Evolutionary conservation across 2,329 filamentous ascomycete species (phyloP).

Genomic region (Pseudogymnoascus sp.): DNA sequence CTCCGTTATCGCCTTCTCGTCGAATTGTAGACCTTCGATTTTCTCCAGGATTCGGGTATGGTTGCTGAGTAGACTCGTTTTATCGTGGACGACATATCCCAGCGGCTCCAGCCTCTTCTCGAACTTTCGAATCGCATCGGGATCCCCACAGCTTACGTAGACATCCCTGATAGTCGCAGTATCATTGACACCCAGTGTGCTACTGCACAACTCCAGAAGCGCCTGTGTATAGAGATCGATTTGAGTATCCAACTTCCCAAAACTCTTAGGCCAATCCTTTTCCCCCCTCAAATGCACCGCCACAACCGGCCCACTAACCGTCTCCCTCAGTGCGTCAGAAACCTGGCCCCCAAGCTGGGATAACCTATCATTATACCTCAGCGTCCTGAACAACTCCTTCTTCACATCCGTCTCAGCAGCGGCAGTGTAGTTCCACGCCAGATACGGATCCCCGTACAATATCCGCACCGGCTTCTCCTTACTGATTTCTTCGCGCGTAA

Average conservation of each 20-base stretch:
- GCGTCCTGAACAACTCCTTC: constrained; percentile 18
- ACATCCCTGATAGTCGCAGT: not conserved
- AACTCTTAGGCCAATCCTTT: constrained; percentile 16
- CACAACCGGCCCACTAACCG: constrained; percentile 6
- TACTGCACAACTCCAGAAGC: constrained; percentile 12
- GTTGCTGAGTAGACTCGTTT: constrained; percentile 14
- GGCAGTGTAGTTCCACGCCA: constrained; percentile 18
- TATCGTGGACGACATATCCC: constrained; percentile 18
- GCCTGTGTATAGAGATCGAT: constrained; percentile 16
- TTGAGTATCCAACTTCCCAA: constrained; percentile 16
- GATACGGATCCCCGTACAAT: constrained; percentile 17
- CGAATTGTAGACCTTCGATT: constrained; percentile 16
- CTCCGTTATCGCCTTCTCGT: constrained; percentile 18
- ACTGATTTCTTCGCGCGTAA: constrained; percentile 10
- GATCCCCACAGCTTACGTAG: constrained; percentile 21
- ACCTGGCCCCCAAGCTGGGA: constrained; percentile 14
- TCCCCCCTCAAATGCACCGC: constrained; percentile 21
- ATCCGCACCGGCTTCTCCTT: constrained; percentile 13
- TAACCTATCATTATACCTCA: constrained; percentile 16
- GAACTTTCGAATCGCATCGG: constrained; percentile 15
- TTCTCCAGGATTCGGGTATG: constrained; percentile 10
- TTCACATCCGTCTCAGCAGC: constrained; percentile 15
- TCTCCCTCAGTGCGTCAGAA: constrained; percentile 4
- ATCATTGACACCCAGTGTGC: constrained; percentile 7
- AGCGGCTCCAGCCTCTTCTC: constrained; percentile 11